Conservation (phyloP, 2,329 filamentous ascomycete genomes). For the Hypoxylon rubiginosum region DNA sequence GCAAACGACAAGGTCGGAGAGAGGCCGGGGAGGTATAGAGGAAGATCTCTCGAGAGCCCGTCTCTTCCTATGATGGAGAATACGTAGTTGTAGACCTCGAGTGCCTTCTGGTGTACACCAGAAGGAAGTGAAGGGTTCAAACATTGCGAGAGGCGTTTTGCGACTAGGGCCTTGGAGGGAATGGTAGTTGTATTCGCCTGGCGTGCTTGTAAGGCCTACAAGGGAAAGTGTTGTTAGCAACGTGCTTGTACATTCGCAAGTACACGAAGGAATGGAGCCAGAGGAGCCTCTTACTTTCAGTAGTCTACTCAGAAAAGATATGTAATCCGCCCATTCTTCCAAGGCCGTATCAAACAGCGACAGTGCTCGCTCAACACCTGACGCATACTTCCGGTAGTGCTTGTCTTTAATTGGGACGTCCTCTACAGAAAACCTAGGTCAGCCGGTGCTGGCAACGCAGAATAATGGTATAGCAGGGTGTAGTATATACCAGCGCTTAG, state of each 20-base stretch:
- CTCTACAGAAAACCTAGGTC: conserved; percentile 57
- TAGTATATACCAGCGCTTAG: conserved; percentile 77
- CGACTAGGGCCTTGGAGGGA: conserved; percentile 84
- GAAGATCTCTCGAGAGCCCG: conserved; percentile 83
- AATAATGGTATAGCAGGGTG: conserved; percentile 23
- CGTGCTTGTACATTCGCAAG: conserved; percentile 15
- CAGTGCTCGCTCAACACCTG: conserved; percentile 87
- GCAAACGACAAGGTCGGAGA: conserved; percentile 93
- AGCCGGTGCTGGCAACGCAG: conserved; percentile 30
- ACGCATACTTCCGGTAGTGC: conserved; percentile 87
- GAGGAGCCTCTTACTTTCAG: conserved; percentile 77
- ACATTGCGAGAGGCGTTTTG: conserved; percentile 94
- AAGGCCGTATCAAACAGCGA: conserved; percentile 91
- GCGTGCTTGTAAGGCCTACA: conserved; percentile 87
- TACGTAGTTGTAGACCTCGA: conserved; percentile 93
- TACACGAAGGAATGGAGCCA: neutral
- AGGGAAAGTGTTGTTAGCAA: conserved; percentile 46
- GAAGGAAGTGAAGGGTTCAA: conserved; percentile 93
- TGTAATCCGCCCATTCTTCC: conserved; percentile 99
- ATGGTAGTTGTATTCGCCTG: conserved; percentile 78
- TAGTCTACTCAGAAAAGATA: conserved; percentile 92
- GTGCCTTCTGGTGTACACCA: conserved; percentile 95
- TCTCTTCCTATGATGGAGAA: conserved; percentile 88
- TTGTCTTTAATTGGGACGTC: conserved; percentile 72
- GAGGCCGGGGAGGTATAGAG: conserved; percentile 90